Percentiles rank a stretch among this genome's conserved stretches.
phyloP scores from a whole-genome alignment of 108 stramenopile genomes.

The Cyclotella atomus region DNA sequence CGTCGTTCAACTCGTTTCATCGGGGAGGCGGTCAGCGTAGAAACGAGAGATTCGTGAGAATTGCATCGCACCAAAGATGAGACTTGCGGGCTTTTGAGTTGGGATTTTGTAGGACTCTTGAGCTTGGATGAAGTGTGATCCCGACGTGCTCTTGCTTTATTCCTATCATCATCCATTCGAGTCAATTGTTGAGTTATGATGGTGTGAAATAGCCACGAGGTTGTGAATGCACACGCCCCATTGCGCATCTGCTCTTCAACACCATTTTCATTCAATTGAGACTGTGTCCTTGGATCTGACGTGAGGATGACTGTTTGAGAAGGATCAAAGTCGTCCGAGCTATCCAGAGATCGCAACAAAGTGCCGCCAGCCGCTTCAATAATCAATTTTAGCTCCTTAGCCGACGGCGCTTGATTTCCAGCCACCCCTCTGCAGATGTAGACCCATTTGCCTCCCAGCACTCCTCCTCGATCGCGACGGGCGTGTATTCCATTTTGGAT shows the following conservation, averaged over 20 bases:
- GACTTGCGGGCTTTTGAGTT: neutral
- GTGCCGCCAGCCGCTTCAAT: conserved; percentile 57
- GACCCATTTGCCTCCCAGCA: conserved; percentile 43
- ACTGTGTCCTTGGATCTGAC: conserved; percentile 36
- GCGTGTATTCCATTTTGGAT: conserved; percentile 30
- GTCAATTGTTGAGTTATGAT: conserved; percentile 45
- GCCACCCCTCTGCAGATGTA: conserved; percentile 50
- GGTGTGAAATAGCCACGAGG: conserved; percentile 56
- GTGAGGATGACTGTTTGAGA: conserved; percentile 47
- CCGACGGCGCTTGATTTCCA: conserved; percentile 46
- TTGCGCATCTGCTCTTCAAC: conserved; percentile 14
- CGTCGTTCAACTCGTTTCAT: neutral
- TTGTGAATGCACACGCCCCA: conserved; percentile 39
- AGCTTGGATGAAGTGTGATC: no score
- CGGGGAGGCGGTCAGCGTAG: conserved; percentile 12
- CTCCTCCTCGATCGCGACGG: conserved; percentile 26
- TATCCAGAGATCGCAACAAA: conserved; percentile 37
- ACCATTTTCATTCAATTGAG: conserved; percentile 37
- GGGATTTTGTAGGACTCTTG: no score
- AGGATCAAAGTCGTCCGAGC: conserved; percentile 29
- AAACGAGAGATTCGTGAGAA: conserved; percentile 20
- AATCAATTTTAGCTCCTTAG: conserved; percentile 39
- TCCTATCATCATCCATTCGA: conserved; percentile 18
- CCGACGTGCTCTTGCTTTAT: no score
- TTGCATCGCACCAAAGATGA: conserved; percentile 48